Evolutionary conservation across 1,284 basidiomycete genomes (phyloP), one percentile per base, ranked within the genome.

Genomic region (Termitomyces sp.): DNA sequence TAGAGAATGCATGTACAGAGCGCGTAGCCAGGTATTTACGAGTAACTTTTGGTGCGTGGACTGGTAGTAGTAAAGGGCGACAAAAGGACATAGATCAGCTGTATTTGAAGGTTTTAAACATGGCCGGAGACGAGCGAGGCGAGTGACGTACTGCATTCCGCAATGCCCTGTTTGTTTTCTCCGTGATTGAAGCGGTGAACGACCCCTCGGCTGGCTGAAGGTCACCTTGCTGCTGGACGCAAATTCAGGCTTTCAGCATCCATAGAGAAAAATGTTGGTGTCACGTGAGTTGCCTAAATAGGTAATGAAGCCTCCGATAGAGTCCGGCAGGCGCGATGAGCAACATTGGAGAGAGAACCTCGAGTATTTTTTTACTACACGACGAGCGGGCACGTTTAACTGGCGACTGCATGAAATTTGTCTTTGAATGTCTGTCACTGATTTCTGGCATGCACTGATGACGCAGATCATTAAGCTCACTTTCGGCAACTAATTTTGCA

Each of bases 11-110:
- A 57, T 61, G 43, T 47, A 54, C 36, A 46, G 43, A 57, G 44
- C 44, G 54, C 42, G 55, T 61, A 50, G 60, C 50, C 41, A 64
- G 52, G 58, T 59, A 59, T 58, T 58, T 57, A 50, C 54, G 56
- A 58, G 51, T 50, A 62, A 62, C 54, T 55, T 65, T 68, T 56
- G 65, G 60, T 60, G 68, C 61, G 66, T 69, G 68, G 65, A 69
- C 68, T 71, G 65, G 69, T 59, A 68, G 65, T 58, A 73, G 65
- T 68, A 76, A 67, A 67, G 70, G 75, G 68, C 77, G 79, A 72
- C 79, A 80, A 76, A 76, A 70, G 67, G 73, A 81, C 79, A 82
- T 82, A 80, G 74, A 79, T 81, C 73, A 82, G 69, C 79, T 81
- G 55, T 17, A 58, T 40, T 40, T 44, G 34, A 49, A 45, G 24